Evolutionary conservation across 371 early-diverging fungal species (phyloP), one percentile per base, ranked within the genome.

Genomic region (Saksenaea oblongispora): DNA sequence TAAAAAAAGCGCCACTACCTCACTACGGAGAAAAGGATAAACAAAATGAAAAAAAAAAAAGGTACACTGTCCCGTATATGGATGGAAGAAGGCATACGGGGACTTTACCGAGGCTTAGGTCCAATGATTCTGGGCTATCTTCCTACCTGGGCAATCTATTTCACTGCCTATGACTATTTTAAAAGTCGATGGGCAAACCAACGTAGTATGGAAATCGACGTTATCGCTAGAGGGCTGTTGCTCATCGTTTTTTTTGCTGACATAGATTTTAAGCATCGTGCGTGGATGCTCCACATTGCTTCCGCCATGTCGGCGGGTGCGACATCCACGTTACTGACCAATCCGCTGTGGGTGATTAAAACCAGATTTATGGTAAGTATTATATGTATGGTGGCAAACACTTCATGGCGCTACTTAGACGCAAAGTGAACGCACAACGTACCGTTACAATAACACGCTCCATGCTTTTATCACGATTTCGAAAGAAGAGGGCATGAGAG

Each of bases 301-400:
- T 86, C 95, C 11, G 95, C 96, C 35, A 89, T 95, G 84, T 78
- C 84, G 28, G 95, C 98, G 15, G 95, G 95, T n/a, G 86, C 89
- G 14, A 74, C 91, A 4, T 90, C 91, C 17, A 93, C 94, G 13
- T 75, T 85, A 1, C 71, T 87, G 35, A 94, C 94, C 5, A 95
- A 95, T 56, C 98, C 98, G 7, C 73, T 96, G 15, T 98, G 98
- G 98, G 94, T 98, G 18, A 87, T 96, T 34, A 92, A 95, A 71
- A 94, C 95, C 17, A 83, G 96, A 59, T 85, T 95, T 55, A 95
- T 95, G 94, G 91, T 90, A 82, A 61, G 54, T 51, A 18, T 47
- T 47, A 0, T 10, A 14, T 15, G 27, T 37, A 3, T 74, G 9
- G 4, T 17, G 4, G 22, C 8, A 47, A 22, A 47, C 17, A 47